Evolutionary conservation across 1,139 yeast genomes (phyloP).

Genomic region (Scheffersomyces segobiensis): DNA sequence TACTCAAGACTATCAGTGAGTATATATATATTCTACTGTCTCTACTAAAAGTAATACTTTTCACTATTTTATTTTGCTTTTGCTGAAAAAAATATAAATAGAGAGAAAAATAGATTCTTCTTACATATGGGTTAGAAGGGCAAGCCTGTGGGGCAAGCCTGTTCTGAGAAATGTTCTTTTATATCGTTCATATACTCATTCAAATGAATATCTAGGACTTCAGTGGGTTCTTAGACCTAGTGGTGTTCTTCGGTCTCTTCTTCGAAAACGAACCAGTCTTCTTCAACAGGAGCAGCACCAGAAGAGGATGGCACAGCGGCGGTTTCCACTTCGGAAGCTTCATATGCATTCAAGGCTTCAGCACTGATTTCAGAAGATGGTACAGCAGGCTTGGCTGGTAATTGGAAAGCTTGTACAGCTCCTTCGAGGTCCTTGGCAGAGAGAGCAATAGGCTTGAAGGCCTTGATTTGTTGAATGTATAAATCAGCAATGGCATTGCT

Average conservation of each 20-base stretch:
- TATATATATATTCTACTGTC: background rate
- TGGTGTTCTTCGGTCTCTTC: constrained; percentile 79
- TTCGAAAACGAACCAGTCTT: constrained; percentile 84
- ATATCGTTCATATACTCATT: background rate
- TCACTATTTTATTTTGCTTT: background rate
- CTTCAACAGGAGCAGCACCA: constrained; percentile 52
- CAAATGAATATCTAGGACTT: background rate
- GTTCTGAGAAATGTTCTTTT: background rate
- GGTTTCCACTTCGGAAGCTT: constrained; percentile 74
- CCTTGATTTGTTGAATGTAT: constrained; percentile 83
- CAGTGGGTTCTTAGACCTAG: constrained; percentile 15
- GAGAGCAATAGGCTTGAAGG: constrained; percentile 80
- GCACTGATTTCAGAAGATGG: constrained; percentile 77
- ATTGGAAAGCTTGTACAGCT: constrained; percentile 77
- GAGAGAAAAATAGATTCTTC: background rate
- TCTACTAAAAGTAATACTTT: background rate
- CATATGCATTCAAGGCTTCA: constrained; percentile 75
- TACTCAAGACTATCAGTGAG: background rate
- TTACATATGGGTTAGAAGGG: background rate
- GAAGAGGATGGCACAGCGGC: constrained; percentile 33
- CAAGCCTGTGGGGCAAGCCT: background rate
- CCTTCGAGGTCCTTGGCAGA: constrained; percentile 75
- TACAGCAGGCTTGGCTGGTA: constrained; percentile 70
- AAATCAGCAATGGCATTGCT: constrained; percentile 77
- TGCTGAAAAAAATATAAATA: background rate